Base-by-base conservation (phyloP, 371 early-diverging fungal species). In the Nematocida ausubeli region DNA sequence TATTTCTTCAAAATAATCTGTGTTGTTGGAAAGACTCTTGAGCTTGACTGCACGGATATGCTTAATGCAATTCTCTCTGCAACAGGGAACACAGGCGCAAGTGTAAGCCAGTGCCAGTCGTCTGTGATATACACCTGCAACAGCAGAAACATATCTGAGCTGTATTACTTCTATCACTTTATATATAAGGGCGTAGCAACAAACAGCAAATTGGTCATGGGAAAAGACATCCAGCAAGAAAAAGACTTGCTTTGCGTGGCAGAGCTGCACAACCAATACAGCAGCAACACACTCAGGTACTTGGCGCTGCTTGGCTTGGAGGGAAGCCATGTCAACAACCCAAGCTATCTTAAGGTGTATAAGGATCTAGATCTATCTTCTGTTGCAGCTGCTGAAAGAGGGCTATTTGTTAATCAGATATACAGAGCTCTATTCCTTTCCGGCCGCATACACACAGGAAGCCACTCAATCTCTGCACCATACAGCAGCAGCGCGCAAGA, bases 81-180 rank as follows among this genome's bases (percentile, higher is more conserved):
- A 14, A 39, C 60, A 6, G 60, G 60, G 14, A 39, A 32, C 35
- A 2, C 35, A 7, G 28, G n/a, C 28, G 60, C 60, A 37, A 60
- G 60, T 39, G 60, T 37, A 7, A 28, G 12, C 60, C 37, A 64
- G 68, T 32, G 47, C 32, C 12, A 14, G 26, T 9, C 24, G 4
- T 26, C 49, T 24, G 24, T 75, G 1, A 37, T 75, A 1, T 75
- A 75, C 47, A 65, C 51, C 28, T 42, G 66, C 58, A 24, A 19
- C 24, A 75, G 78, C 68, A 49, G 49, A 7, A 50, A 26, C 19
- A 49, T 66, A 3, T 9, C 67, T 34, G 78, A 75, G 66, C 47
- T 28, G 14, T 75, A 39, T 50, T 75, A 72, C 63, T 75, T 75
- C 55, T 66, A 75, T 35, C 65, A 75, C 78, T 75, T 75, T 51